Percentiles rank a stretch among this genome's conserved stretches.
These are phyloP conservation scores for Phytophthora fragariaefolia DNA, from an alignment of 352 stramenopile species.

Conservation along the genomic window DNA sequence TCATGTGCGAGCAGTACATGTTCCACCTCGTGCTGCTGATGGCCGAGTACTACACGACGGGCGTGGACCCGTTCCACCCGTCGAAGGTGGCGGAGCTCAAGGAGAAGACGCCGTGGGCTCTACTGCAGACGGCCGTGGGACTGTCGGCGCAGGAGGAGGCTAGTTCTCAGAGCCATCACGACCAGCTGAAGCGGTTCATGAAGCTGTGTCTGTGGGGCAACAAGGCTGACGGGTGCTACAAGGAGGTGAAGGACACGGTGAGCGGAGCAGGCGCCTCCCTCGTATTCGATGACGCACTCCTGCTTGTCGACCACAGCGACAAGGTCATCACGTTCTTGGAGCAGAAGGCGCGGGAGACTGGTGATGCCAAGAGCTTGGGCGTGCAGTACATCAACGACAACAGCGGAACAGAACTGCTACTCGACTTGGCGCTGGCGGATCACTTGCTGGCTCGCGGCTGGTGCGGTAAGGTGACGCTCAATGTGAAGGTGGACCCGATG, in stretches of 20 bases:
- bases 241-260: conserved; percentile 66
- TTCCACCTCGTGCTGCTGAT: conserved; percentile 67
- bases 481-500: conserved; percentile 74
- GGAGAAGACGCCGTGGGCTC: conserved; percentile 49
- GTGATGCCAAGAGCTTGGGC: conserved; percentile 8
- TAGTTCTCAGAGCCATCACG: conserved; percentile 33
- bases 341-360: neutral
- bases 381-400: conserved; percentile 80
- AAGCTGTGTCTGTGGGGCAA: conserved; percentile 77
- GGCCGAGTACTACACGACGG: conserved; percentile 56
- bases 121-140: conserved; percentile 54
- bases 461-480: conserved; percentile 57
- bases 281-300: conserved; percentile 55
- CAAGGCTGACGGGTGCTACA: conserved; percentile 75
- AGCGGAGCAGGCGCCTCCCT: conserved; percentile 55
- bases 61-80: conserved; percentile 62
- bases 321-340: conserved; percentile 50
- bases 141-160: conserved; percentile 22
- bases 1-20: conserved; percentile 71
- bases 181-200: conserved; percentile 54
- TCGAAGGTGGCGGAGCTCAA: conserved; percentile 54
- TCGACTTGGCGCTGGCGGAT: conserved; percentile 66
- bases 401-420: conserved; percentile 66
- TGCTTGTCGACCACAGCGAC: conserved; percentile 60
- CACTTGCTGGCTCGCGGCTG: conserved; percentile 56